Percentiles rank a stretch among this genome's conserved stretches.
Conservation (phyloP, 768 basidiomycete species). For the Suillus variegatus region DNA sequence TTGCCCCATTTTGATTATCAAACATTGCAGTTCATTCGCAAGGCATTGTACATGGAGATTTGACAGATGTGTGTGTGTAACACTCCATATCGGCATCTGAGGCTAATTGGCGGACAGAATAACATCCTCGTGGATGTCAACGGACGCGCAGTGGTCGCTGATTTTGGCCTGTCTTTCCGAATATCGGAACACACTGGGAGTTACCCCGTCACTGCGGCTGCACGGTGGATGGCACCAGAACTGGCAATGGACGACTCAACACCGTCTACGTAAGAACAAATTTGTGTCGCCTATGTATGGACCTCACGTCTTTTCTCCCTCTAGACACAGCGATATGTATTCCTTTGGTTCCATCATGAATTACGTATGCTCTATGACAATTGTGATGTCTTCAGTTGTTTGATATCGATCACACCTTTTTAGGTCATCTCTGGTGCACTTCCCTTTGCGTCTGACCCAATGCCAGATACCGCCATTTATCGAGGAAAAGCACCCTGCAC, state of each 20-base stretch:
- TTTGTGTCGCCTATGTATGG: background rate
- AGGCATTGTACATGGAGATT: background rate
- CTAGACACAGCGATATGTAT: background rate
- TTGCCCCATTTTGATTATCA: background rate
- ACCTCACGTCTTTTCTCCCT: background rate
- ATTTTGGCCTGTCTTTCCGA: conserved; percentile 2
- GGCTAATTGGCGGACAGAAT: background rate
- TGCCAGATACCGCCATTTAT: background rate
- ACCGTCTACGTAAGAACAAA: background rate
- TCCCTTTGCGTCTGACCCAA: background rate
- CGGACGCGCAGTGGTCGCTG: background rate
- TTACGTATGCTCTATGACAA: background rate
- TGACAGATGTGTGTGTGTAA: background rate
- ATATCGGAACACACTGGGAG: background rate
- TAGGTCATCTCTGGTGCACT: background rate
- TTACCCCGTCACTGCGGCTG: background rate
- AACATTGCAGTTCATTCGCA: background rate
- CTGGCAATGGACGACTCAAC: background rate
- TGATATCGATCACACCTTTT: background rate
- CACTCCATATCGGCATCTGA: too few species aligned
- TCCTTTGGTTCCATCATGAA: conserved; percentile 5
- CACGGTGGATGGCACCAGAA: conserved; percentile 1
- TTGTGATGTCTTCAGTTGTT: background rate
- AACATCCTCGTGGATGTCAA: background rate
- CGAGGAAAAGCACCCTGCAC: background rate